Conservation (phyloP, 2,329 filamentous ascomycete genomes). For the Epichloe baconii region DNA sequence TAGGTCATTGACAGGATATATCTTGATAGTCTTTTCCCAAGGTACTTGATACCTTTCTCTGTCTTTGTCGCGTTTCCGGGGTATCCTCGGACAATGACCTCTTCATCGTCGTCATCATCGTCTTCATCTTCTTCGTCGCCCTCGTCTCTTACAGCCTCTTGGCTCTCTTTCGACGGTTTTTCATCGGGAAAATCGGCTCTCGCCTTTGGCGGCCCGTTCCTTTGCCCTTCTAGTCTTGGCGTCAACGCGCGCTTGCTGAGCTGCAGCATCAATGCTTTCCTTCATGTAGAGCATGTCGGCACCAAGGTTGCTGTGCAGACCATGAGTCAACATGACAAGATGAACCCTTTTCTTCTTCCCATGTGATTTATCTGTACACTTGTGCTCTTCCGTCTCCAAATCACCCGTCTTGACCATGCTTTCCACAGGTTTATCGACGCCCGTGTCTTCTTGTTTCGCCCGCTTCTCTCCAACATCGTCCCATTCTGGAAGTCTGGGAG, state of each 20-base stretch:
- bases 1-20: slow-evolving; percentile 84
- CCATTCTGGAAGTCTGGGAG: slow-evolving; percentile 64
- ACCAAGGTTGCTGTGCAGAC: slow-evolving; percentile 87
- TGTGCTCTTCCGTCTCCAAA: slow-evolving; percentile 14
- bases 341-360: slow-evolving; percentile 69
- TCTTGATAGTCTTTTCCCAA: slow-evolving; percentile 86
- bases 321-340: slow-evolving; percentile 84
- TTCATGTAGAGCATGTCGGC: slow-evolving; percentile 96
- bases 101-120: slow-evolving; percentile 59
- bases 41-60: slow-evolving; percentile 90
- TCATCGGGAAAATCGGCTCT: slow-evolving; percentile 5
- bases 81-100: slow-evolving; percentile 83
- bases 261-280: slow-evolving; percentile 84
- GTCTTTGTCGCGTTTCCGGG: slow-evolving; percentile 82
- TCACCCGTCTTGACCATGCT: slow-evolving; percentile 21
- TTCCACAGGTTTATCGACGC: slow-evolving; percentile 20
- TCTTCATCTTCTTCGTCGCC: slow-evolving; percentile 20
- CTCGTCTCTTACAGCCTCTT: background rate
- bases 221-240: slow-evolving; percentile 46
- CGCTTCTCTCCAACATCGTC: slow-evolving; percentile 27
- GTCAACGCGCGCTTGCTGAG: slow-evolving; percentile 59
- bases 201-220: slow-evolving; percentile 24
- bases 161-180: slow-evolving; percentile 8
- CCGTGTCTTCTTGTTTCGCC: slow-evolving; percentile 9
- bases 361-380: slow-evolving; percentile 2